Conservation (phyloP, 441 rosid species). For the Macaranga tanarius region DNA sequence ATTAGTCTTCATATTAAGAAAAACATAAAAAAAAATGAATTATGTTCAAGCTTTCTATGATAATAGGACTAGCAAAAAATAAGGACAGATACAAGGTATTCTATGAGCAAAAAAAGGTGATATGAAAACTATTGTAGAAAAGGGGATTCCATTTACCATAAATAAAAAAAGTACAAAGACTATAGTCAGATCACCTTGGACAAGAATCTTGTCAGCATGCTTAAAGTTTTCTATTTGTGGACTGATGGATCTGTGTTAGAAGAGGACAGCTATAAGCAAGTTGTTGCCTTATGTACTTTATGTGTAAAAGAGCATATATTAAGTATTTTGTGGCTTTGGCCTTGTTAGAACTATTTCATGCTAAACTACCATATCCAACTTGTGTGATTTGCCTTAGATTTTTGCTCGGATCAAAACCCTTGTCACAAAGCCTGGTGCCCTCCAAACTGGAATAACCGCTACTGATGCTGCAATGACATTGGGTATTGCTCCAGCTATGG, state of each 20-base stretch:
- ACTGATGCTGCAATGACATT: conserved; percentile 91
- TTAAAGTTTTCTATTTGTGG: too few relatives aligned
- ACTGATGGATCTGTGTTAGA: too few relatives aligned
- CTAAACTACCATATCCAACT: conserved; percentile 2
- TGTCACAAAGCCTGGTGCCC: conserved; percentile 59
- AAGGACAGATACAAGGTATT: neutral
- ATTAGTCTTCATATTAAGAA: neutral
- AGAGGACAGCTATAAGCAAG: too few relatives aligned
- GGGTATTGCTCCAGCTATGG: conserved; percentile 97
- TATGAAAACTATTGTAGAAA: too few relatives aligned
- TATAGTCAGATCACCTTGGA: too few relatives aligned
- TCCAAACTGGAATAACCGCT: conserved; percentile 69
- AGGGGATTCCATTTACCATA: too few relatives aligned
- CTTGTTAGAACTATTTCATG: neutral
- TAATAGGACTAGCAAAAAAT: neutral
- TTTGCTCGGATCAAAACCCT: conserved; percentile 69
- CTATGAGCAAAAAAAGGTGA: too few relatives aligned
- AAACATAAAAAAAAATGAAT: neutral
- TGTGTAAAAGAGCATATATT: too few relatives aligned
- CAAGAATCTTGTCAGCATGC: too few relatives aligned
- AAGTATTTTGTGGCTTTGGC: too few relatives aligned
- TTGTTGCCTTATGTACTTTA: too few relatives aligned
- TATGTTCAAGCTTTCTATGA: neutral
- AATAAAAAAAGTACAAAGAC: too few relatives aligned
- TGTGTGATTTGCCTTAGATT: conserved; percentile 45